Evolutionary conservation across 441 rosid species (phyloP).

Genomic region (Mallotus repandus): DNA sequence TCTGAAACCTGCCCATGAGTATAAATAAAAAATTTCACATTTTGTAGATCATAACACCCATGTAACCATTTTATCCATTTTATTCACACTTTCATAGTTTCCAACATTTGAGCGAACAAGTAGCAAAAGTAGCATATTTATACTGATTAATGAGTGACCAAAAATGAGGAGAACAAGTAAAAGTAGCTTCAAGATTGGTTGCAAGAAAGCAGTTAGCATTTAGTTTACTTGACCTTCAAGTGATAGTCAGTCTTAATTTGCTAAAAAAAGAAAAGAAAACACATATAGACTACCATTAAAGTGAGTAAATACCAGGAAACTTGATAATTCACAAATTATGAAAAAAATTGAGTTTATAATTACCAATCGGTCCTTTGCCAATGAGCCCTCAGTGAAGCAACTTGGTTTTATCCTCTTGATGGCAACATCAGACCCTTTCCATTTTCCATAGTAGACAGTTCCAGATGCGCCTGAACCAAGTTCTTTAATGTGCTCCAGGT

Average conservation of each 20-base stretch:
- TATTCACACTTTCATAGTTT: not conserved
- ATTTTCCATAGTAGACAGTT: constrained; percentile 42
- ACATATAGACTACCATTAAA: not conserved
- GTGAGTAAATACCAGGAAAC: not conserved
- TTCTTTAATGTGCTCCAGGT: constrained; percentile 36
- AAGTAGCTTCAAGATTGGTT: not conserved
- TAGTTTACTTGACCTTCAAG: not conserved
- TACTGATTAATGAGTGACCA: not conserved
- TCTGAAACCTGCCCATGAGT: constrained; percentile 31
- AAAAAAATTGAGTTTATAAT: not conserved
- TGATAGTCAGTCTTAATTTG: not conserved
- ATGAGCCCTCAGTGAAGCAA: constrained; percentile 31
- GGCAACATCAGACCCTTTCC: constrained; percentile 47
- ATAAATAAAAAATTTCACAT: not conserved
- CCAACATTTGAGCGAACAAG: not conserved
- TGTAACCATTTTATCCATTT: no score
- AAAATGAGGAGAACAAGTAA: not conserved
- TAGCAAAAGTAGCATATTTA: not conserved
- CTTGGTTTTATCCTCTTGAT: constrained; percentile 40
- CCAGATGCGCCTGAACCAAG: constrained; percentile 47
- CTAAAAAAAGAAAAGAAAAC: not conserved
- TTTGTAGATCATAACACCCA: no score
- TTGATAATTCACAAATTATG: not conserved
- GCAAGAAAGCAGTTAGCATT: not conserved
- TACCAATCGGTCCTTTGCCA: constrained; percentile 35